Evolutionary conservation across 441 rosid species (phyloP).

Genomic region (Erysimum cheiri): DNA sequence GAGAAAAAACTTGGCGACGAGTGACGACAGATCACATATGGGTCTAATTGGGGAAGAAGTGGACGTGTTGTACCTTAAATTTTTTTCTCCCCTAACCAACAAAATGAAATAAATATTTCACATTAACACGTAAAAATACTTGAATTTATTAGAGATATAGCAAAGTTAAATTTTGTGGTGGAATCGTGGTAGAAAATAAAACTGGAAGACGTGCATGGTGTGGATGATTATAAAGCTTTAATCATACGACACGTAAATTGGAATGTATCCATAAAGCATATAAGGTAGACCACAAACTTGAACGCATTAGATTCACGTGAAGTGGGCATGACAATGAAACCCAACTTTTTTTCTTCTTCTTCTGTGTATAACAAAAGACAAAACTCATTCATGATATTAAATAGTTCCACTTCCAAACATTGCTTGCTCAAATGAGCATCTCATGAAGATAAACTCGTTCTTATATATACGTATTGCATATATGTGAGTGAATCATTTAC

Average conservation of each 20-base stretch:
- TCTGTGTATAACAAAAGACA: slow-evolving; percentile 11
- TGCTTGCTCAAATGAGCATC: slow-evolving; percentile 88
- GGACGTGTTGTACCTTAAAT: slow-evolving; percentile 33
- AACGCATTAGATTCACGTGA: slow-evolving; percentile 47
- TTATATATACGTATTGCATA: too few relatives aligned
- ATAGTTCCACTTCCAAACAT: slow-evolving; percentile 48
- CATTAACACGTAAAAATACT: background rate
- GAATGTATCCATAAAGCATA: slow-evolving; percentile 25
- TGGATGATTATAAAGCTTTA: slow-evolving; percentile 31
- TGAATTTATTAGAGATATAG: slow-evolving; percentile 10
- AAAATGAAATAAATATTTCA: background rate
- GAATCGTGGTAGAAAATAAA: slow-evolving; percentile 18
- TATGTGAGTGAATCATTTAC: slow-evolving; percentile 39
- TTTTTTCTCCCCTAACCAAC: background rate
- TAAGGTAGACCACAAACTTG: slow-evolving; percentile 33
- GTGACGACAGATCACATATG: slow-evolving; percentile 40
- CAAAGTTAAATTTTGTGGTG: background rate
- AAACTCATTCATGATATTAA: slow-evolving; percentile 14
- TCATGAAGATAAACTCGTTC: slow-evolving; percentile 39
- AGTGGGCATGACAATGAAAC: slow-evolving; percentile 34
- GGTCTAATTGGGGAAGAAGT: slow-evolving; percentile 32
- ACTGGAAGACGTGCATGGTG: slow-evolving; percentile 41
- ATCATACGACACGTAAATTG: slow-evolving; percentile 44
- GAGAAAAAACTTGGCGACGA: slow-evolving; percentile 8
- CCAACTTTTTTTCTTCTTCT: slow-evolving; percentile 1